phyloP scores from a whole-genome alignment of 2,329 filamentous ascomycete genomes.

The Paecilomyces fulvus region DNA sequence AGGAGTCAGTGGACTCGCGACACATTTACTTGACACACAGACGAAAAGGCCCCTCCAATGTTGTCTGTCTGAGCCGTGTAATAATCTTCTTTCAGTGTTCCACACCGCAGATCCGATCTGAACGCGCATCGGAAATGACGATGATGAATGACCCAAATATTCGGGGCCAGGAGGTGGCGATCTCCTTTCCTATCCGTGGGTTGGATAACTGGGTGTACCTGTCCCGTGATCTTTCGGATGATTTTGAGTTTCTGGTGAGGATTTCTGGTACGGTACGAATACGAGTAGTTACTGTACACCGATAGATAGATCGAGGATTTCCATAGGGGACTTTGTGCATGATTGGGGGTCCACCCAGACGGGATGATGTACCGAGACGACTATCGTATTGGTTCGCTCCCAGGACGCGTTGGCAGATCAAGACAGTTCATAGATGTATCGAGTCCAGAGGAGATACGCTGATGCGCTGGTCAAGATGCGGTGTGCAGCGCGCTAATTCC shows the following conservation, averaged over 20 bases:
- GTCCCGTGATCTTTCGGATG: neutral
- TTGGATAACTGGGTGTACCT: neutral
- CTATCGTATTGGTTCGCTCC: conserved; percentile 14
- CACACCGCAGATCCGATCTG: neutral
- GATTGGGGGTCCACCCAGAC: conserved; percentile 10
- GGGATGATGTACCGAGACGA: conserved; percentile 22
- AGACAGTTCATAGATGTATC: neutral
- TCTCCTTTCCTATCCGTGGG: neutral
- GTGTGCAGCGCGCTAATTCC: neutral
- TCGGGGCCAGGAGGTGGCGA: neutral
- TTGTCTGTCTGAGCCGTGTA: neutral
- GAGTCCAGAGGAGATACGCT: neutral
- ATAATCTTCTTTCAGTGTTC: neutral
- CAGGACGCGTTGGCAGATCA: neutral
- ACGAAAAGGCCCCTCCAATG: neutral
- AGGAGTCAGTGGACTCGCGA: neutral
- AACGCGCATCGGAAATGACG: neutral
- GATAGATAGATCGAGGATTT: conserved; percentile 18
- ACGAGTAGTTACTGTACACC: conserved; percentile 9
- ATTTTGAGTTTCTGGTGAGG: neutral
- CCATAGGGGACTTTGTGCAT: conserved; percentile 1
- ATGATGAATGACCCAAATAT: neutral
- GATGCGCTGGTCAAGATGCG: neutral
- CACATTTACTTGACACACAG: neutral
- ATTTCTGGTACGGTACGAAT: neutral